Evolutionary conservation across 192 early-diverging fungal species (phyloP).

Genomic region (Linnemannia zychae): DNA sequence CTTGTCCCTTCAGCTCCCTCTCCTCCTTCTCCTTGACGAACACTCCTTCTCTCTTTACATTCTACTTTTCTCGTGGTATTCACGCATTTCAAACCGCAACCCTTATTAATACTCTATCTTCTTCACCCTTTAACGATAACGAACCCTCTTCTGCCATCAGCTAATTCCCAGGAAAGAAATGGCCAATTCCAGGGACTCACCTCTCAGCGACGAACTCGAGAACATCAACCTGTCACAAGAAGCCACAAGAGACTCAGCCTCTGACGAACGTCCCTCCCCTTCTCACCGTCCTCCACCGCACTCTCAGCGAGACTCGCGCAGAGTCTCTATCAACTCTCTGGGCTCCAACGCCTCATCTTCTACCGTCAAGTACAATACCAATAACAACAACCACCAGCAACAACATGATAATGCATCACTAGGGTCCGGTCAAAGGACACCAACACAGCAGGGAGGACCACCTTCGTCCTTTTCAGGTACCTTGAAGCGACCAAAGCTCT

Average conservation of each 20-base stretch:
- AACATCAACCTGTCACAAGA: conserved; percentile 33
- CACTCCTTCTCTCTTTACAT: not conserved
- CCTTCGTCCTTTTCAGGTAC: conserved; percentile 9
- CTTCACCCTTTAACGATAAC: not conserved
- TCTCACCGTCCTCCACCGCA: conserved; percentile 9
- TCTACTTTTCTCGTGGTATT: not conserved
- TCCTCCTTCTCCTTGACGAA: not conserved
- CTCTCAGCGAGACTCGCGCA: conserved; percentile 19
- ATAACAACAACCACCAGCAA: not conserved
- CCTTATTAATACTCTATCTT: not conserved
- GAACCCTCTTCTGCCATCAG: too few relatives aligned
- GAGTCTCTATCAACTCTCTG: conserved; percentile 46
- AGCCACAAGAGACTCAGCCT: conserved; percentile 5
- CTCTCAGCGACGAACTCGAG: conserved; percentile 35
- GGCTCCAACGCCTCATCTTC: conserved; percentile 38
- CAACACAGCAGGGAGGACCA: not conserved
- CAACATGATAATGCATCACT: not conserved
- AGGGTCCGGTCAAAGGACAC: not conserved
- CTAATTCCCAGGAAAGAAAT: conserved; percentile 17
- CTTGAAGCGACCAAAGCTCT: conserved; percentile 21
- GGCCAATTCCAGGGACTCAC: conserved; percentile 34
- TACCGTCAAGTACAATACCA: conserved; percentile 32
- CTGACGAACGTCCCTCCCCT: conserved; percentile 8
- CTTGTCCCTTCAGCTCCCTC: not conserved
- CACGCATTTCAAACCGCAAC: not conserved